A percentile compares a stretch with the other conserved stretches of the same genome.
phyloP scores from a whole-genome alignment of 306 rosid genomes.

The Casuarina equisetifolia region DNA sequence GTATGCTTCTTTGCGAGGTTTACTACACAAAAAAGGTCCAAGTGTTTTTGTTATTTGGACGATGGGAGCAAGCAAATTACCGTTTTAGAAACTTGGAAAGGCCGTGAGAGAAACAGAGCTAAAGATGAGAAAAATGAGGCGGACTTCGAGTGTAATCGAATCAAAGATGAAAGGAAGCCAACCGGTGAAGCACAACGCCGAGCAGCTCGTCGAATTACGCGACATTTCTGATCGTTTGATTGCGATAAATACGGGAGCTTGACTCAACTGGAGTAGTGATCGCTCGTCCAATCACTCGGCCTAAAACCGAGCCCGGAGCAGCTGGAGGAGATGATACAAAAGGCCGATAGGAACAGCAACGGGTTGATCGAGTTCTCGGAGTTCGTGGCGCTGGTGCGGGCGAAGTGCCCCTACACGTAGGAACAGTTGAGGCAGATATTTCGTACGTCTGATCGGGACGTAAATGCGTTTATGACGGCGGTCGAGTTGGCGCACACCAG shows the following conservation, averaged over 20 bases:
- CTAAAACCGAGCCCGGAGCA: conserved; percentile 82
- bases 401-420: conserved; percentile 79
- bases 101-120: neutral
- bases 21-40: neutral
- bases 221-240: conserved; percentile 80
- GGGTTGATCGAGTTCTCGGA: conserved; percentile 83
- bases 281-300: conserved; percentile 80
- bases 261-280: conserved; percentile 78
- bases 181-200: conserved; percentile 64
- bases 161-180: conserved; percentile 55
- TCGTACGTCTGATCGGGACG: conserved; percentile 74
- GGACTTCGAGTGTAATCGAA: neutral
- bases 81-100: too few relatives aligned
- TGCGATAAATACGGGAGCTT: conserved; percentile 85
- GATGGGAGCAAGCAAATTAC: neutral
- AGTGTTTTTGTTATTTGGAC: neutral
- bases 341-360: conserved; percentile 80
- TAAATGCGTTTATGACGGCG: conserved; percentile 82
- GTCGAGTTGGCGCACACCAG: conserved; percentile 93
- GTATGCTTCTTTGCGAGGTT: neutral
- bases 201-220: conserved; percentile 71
- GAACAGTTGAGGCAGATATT: conserved; percentile 67
- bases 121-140: neutral
- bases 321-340: conserved; percentile 58
- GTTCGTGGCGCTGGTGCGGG: conserved; percentile 66